phyloP scores from a whole-genome alignment of 176 grass and related monocot species.

The Otatea glauca region DNA sequence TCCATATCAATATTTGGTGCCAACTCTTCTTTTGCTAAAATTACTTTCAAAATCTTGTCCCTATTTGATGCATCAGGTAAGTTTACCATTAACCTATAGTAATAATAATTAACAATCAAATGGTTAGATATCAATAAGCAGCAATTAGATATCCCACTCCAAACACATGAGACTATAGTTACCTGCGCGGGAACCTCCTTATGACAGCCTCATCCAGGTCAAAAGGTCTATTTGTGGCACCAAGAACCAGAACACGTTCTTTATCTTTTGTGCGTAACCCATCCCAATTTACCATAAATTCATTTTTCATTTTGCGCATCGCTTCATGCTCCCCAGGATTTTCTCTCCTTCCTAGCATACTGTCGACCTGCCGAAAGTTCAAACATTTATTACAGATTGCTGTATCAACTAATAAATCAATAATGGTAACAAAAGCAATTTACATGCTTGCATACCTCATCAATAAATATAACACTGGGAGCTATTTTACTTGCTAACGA shows the following conservation, averaged over 20 bases:
- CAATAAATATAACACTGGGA: constrained; percentile 97
- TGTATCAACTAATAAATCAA: constrained; percentile 10
- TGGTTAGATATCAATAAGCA: constrained; percentile 11
- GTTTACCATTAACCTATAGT: constrained; percentile 98
- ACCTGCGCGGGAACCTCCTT: constrained; percentile 97
- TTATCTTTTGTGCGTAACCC: constrained; percentile 96
- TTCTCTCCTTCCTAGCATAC: constrained; percentile 98
- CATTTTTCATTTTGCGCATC: constrained; percentile 99
- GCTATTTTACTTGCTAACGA: constrained; percentile 98
- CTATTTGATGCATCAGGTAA: constrained; percentile 93
- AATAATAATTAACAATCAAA: constrained; percentile 31
- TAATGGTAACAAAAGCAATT: constrained; percentile 12
- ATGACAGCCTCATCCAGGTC: constrained; percentile 99
- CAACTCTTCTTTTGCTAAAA: constrained; percentile 95
- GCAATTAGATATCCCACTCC: not conserved
- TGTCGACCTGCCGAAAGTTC: constrained; percentile 73
- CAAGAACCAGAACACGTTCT: constrained; percentile 95
- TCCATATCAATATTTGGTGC: constrained; percentile 68
- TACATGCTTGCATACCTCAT: constrained; percentile 69
- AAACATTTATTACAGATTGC: constrained; percentile 9
- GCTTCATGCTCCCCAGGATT: constrained; percentile 99
- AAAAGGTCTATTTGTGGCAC: constrained; percentile 98
- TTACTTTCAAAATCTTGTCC: constrained; percentile 95
- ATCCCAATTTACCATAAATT: constrained; percentile 99
- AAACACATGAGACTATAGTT: not conserved